A percentile compares a stretch with the other conserved stretches of the same genome.
These are phyloP conservation scores for Schwanniomyces sp. DNA, from an alignment of 805 yeast species.

Conservation along the genomic window DNA sequence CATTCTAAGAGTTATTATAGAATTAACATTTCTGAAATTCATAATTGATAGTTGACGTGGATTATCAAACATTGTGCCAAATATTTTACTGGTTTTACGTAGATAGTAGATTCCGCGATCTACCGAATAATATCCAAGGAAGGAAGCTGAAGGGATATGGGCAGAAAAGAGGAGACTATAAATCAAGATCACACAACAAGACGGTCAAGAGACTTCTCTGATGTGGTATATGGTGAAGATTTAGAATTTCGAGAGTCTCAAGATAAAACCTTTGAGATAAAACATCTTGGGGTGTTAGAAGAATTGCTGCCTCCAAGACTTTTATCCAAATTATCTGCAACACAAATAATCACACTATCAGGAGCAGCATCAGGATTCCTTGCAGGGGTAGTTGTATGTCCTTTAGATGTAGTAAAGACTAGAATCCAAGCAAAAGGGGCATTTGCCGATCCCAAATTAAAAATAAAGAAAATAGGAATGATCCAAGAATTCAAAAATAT, in stretches of 20 bases:
- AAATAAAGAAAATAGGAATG: constrained; percentile 56
- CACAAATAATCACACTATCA: constrained; percentile 71
- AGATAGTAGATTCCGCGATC: not conserved
- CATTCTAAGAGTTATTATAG: not conserved
- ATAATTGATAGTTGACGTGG: not conserved
- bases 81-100: not conserved
- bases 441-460: constrained; percentile 14
- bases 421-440: constrained; percentile 90
- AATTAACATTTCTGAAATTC: not conserved
- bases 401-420: constrained; percentile 94
- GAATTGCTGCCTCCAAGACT: constrained; percentile 18
- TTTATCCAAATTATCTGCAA: constrained; percentile 30
- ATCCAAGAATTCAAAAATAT: constrained; percentile 66
- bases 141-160: not conserved
- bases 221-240: constrained; percentile 38
- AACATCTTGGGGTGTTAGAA: constrained; percentile 16
- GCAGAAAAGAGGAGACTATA: not conserved
- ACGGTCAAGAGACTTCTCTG: constrained; percentile 24
- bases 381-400: constrained; percentile 90
- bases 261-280: constrained; percentile 18
- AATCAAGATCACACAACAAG: not conserved
- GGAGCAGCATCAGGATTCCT: constrained; percentile 95
- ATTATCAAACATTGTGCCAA: not conserved
- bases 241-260: constrained; percentile 27
- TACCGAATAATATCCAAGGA: not conserved